Evolutionary conservation across 768 basidiomycete species (phyloP).

Genomic region (Auriscalpium orientale): DNA sequence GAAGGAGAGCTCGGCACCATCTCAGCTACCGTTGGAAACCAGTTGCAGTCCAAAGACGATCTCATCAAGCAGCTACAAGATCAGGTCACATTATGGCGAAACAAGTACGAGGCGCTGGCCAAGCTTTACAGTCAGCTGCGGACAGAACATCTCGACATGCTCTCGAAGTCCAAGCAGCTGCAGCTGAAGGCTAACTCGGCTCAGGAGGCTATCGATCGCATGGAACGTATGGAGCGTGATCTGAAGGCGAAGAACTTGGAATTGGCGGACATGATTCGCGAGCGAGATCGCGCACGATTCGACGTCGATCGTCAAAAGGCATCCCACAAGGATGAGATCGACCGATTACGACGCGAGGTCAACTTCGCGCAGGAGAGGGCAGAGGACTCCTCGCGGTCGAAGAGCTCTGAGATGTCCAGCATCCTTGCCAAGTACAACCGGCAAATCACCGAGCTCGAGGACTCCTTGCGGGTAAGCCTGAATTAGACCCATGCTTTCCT

Average conservation of each 20-base stretch:
- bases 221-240: conserved; percentile 99
- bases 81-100: conserved; percentile 94
- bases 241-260: conserved; percentile 98
- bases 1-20: conserved; percentile 82
- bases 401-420: conserved; percentile 86
- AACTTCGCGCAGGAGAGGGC: conserved; percentile 97
- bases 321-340: conserved; percentile 91
- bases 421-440: conserved; percentile 92
- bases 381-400: conserved; percentile 84
- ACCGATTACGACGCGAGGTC: conserved; percentile 86
- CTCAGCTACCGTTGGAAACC: conserved; percentile 69
- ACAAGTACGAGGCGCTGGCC: conserved; percentile 97
- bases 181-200: conserved; percentile 98
- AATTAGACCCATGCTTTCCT: background rate
- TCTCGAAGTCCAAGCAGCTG: conserved; percentile 94
- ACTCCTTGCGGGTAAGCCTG: conserved; percentile 72
- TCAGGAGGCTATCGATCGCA: conserved; percentile 94
- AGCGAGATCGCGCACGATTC: conserved; percentile 92
- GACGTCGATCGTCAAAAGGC: conserved; percentile 92
- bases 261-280: conserved; percentile 97
- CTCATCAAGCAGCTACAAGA: conserved; percentile 93
- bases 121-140: conserved; percentile 98
- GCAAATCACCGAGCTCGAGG: conserved; percentile 93
- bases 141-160: conserved; percentile 94
- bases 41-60: conserved; percentile 89